These are phyloP conservation scores for Xylaria sp. DNA, from an alignment of 495 filamentous ascomycete species.

Conservation along the genomic window DNA sequence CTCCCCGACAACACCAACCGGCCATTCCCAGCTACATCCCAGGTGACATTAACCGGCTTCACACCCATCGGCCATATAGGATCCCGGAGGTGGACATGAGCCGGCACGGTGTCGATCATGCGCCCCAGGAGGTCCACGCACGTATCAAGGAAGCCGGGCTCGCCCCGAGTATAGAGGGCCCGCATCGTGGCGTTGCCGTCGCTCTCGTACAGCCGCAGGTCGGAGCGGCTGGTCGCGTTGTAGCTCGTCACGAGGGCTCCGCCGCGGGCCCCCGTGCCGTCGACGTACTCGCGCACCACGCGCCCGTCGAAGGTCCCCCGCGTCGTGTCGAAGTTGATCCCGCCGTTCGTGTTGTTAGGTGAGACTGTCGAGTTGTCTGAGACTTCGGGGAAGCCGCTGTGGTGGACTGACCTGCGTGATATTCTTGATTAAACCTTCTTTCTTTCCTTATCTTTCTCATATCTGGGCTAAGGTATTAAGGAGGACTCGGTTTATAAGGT, in stretches of 20 bases:
- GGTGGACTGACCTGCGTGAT: conserved; percentile 43
- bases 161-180: conserved; percentile 43
- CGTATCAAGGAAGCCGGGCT: conserved; percentile 44
- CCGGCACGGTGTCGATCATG: conserved; percentile 59
- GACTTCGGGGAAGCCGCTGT: conserved; percentile 40
- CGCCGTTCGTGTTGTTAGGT: conserved; percentile 42
- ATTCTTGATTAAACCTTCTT: not conserved
- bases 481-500: not conserved
- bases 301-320: conserved; percentile 49
- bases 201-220: conserved; percentile 52
- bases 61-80: conserved; percentile 54
- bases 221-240: conserved; percentile 48
- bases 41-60: conserved; percentile 51
- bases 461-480: not conserved
- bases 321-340: conserved; percentile 47
- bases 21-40: conserved; percentile 30
- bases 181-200: conserved; percentile 57
- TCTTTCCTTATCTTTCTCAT: not conserved
- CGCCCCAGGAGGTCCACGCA: conserved; percentile 51
- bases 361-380: conserved; percentile 34
- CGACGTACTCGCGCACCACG: conserved; percentile 54
- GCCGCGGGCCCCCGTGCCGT: conserved; percentile 43
- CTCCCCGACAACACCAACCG: conserved; percentile 34
- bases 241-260: conserved; percentile 52
- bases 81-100: conserved; percentile 46